Percentiles rank a stretch among this genome's conserved stretches.
Conservation (phyloP, 2,329 filamentous ascomycete species). For the Nothomitra cinnamomea region DNA sequence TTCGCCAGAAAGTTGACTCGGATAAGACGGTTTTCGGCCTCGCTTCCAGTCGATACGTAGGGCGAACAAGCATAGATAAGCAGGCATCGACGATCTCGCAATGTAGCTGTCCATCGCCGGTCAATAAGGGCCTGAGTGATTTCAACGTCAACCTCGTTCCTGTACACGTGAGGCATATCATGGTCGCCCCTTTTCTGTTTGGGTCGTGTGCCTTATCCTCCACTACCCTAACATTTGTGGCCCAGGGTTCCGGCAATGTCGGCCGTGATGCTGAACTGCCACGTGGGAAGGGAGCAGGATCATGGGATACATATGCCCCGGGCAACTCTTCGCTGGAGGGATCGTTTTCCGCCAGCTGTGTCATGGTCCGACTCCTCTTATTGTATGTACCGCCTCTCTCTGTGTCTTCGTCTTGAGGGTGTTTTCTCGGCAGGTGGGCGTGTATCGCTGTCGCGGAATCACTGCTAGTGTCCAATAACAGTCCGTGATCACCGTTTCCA, state of each 20-base stretch:
- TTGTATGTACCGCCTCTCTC: too few species aligned
- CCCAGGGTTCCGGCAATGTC: too few species aligned
- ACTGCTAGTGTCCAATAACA: neutral
- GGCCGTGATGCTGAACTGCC: too few species aligned
- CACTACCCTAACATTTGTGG: too few species aligned
- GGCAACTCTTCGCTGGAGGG: neutral
- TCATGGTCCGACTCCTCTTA: too few species aligned
- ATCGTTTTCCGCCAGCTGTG: neutral
- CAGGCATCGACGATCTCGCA: too few species aligned
- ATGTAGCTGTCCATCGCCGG: too few species aligned
- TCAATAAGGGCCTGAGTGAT: neutral
- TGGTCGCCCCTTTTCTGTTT: neutral
- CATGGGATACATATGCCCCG: neutral
- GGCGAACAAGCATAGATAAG: too few species aligned
- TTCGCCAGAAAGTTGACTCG: slow-evolving; percentile 1
- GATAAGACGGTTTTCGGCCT: neutral
- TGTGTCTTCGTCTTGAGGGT: too few species aligned
- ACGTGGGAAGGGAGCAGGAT: neutral
- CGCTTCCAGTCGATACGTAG: neutral
- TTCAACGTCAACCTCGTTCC: neutral
- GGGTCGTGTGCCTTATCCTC: too few species aligned
- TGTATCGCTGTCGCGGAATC: too few species aligned
- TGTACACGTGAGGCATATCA: neutral
- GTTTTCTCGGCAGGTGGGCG: too few species aligned
- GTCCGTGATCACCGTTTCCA: neutral